Base-by-base conservation (phyloP, 1,139 yeast genomes). In the Hyphopichia buzzinii region DNA sequence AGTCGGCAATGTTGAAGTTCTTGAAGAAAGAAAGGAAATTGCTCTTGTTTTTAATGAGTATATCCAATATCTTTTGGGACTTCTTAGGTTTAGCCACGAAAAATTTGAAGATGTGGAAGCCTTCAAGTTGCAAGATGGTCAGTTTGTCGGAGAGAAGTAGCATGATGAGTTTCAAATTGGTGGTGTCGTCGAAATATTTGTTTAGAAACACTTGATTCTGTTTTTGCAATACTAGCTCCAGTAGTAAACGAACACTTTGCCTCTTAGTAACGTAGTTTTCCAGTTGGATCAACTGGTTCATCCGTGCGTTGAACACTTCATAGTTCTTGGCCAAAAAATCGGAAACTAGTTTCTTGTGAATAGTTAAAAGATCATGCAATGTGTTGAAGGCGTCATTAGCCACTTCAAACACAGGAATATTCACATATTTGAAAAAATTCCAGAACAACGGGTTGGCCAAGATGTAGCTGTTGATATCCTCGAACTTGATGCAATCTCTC, bases 21-120 rank as follows among this genome's bases (percentile, higher is more conserved):
- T 75, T 74, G 43, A 92, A 74, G 56, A 87, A 88, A 26, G 72
- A 71, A 31, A 90, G 61, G 43, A 92, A 74, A 53, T 86, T 86
- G 35, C 76, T 82, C 53, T 88, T 81, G 58, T 92, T 92, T 53
- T 89, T 89, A 30, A 81, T 77, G 47, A 92, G 67, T 16, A 92
- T 85, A 57, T 90, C 97, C 40, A 77, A 66, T 3, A 92, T 81
- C 8, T 84, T 79, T 54, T 82, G 88, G 2, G 89, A 74, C 58
- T 90, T 90, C 47, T 84, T 82, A 5, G 98, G 98, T 57, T 92
- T 92, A 6, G 97, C 98, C 25, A 89, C 90, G 61, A 92, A 88
- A 29, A 83, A 86, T 60, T 92, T 92, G 65, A 92, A 92, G 26
- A 92, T 84, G 50, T 92, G 92, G 55, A 92, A 92, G 3, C 96